Conservation (phyloP, 352 stramenopile genomes). For the Thalassiosira hispida region DNA sequence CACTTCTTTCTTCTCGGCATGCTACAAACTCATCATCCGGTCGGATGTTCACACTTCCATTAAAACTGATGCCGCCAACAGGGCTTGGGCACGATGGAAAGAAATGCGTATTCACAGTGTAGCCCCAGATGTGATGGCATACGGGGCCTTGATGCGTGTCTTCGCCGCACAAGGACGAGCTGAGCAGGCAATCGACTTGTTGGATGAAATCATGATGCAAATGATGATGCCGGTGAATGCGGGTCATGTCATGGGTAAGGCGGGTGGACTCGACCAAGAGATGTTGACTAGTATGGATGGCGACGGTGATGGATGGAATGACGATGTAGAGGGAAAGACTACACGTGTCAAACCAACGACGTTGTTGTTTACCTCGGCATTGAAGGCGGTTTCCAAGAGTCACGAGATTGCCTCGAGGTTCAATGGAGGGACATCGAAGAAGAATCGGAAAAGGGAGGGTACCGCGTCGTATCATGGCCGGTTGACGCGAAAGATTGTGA, state of each 20-base stretch:
- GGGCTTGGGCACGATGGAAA: slow-evolving; percentile 80
- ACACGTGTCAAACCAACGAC: slow-evolving; percentile 81
- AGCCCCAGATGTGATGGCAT: slow-evolving; percentile 82
- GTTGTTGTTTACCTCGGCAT: slow-evolving; percentile 76
- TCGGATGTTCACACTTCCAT: slow-evolving; percentile 63
- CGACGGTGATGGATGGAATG: slow-evolving; percentile 56
- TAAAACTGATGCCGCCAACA: slow-evolving; percentile 69
- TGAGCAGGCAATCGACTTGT: slow-evolving; percentile 75
- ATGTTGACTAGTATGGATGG: slow-evolving; percentile 40
- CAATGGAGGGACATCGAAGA: slow-evolving; percentile 64
- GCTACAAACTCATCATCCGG: slow-evolving; percentile 76
- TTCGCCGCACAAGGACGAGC: slow-evolving; percentile 72
- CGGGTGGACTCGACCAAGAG: slow-evolving; percentile 24
- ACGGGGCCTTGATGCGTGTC: slow-evolving; percentile 76
- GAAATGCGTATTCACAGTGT: slow-evolving; percentile 82
- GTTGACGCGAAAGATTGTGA: slow-evolving; percentile 75
- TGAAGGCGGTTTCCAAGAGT: slow-evolving; percentile 71
- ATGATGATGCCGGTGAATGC: slow-evolving; percentile 50
- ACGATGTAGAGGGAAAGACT: slow-evolving; percentile 48
- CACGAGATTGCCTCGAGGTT: slow-evolving; percentile 74
- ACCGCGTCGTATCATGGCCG: slow-evolving; percentile 78
- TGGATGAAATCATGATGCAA: slow-evolving; percentile 77
- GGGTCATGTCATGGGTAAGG: slow-evolving; percentile 29
- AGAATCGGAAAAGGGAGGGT: slow-evolving; percentile 65
- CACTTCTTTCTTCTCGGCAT: slow-evolving; percentile 81